Percentiles rank a stretch among this genome's conserved stretches.
These are phyloP conservation scores for Chalaropsis ovoidea DNA, from an alignment of 2,329 filamentous ascomycete genomes.

Conservation along the genomic window DNA sequence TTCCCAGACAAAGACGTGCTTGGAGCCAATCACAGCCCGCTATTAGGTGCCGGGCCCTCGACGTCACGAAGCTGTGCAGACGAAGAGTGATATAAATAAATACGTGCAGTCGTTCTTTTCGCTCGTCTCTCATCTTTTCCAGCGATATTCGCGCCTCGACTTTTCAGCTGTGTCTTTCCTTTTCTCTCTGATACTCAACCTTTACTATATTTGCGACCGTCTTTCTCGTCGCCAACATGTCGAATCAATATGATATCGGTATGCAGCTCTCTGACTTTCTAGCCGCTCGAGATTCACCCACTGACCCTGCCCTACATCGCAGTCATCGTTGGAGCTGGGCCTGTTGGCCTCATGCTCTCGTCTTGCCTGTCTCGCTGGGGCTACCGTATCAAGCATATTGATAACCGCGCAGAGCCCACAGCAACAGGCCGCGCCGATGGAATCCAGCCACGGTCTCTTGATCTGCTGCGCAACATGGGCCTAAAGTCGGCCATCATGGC, in stretches of 20 bases:
- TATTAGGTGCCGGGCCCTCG: neutral
- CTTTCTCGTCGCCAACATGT: neutral
- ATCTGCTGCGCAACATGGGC: constrained; percentile 80
- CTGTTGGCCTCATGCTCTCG: constrained; percentile 77
- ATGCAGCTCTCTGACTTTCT: constrained; percentile 26
- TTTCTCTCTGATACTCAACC: neutral
- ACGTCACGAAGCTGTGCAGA: neutral
- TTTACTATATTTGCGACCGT: neutral
- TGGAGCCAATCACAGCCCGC: constrained; percentile 3
- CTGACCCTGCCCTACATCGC: constrained; percentile 27
- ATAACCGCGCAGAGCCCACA: constrained; percentile 79
- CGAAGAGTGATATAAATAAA: neutral
- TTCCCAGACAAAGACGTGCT: neutral
- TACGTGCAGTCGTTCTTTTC: neutral
- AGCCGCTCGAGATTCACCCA: constrained; percentile 26
- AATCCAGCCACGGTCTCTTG: constrained; percentile 80
- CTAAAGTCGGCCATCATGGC: constrained; percentile 82
- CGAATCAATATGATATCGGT: constrained; percentile 39
- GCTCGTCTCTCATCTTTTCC: neutral
- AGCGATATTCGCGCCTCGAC: neutral
- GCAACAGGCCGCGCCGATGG: constrained; percentile 79
- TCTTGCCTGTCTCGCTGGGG: constrained; percentile 85
- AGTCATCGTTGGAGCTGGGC: constrained; percentile 84
- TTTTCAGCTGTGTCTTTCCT: neutral
- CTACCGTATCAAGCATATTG: constrained; percentile 90